Conservation (phyloP, 2,329 filamentous ascomycete species). For the Bipolaris cookei region DNA sequence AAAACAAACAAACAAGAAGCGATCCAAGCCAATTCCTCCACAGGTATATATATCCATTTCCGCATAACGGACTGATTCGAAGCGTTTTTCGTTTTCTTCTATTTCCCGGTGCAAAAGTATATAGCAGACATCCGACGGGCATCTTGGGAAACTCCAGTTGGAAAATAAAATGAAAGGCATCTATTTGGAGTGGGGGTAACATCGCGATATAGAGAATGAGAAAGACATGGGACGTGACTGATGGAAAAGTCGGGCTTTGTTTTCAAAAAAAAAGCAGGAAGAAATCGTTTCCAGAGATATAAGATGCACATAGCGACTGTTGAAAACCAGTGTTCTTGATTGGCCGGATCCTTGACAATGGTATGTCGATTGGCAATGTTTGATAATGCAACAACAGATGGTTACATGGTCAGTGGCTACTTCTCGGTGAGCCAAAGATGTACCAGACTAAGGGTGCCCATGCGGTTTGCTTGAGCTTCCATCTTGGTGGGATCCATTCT, state of each 20-base stretch:
- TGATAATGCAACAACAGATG: not conserved
- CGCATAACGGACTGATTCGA: not conserved
- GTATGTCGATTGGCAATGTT: not conserved
- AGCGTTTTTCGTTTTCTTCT: not conserved
- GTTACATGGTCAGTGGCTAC: not conserved
- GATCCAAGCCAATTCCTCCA: not conserved
- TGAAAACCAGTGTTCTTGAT: not conserved
- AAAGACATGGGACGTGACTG: not conserved
- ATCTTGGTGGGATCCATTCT: slow-evolving; percentile 18
- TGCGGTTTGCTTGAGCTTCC: slow-evolving; percentile 31
- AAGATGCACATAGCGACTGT: not conserved
- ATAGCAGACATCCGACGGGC: not conserved
- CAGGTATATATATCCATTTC: not conserved
- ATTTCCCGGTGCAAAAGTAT: not conserved
- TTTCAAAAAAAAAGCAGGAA: not conserved
- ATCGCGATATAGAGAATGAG: not conserved
- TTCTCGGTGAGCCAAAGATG: slow-evolving; percentile 1
- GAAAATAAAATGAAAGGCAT: not conserved
- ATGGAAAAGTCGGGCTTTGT: not conserved
- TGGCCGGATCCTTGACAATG: not conserved
- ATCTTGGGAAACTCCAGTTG: not conserved
- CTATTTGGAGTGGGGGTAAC: not conserved
- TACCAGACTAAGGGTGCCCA: slow-evolving; percentile 35
- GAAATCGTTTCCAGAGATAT: not conserved
- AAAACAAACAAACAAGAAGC: not conserved